Conservation (phyloP, 2,329 filamentous ascomycete species). For the Plectosphaerella plurivora region DNA sequence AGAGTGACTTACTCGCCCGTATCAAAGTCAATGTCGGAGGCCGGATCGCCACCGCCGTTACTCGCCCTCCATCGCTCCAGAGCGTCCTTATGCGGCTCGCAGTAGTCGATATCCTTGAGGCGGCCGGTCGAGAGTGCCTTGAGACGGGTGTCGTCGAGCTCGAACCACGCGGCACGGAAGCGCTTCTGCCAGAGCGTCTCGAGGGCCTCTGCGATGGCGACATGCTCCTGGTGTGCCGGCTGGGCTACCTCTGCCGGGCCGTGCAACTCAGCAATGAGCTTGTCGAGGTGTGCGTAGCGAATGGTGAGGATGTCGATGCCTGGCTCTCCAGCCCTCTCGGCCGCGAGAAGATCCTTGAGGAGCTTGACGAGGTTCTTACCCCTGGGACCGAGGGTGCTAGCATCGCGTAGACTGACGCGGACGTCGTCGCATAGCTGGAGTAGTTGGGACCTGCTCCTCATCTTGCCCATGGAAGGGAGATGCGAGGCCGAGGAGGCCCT, state of each 20-base stretch:
- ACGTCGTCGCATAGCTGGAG: constrained; percentile 38
- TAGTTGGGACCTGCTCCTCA: constrained; percentile 12
- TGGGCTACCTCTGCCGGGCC: constrained; percentile 21
- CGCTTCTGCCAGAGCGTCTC: constrained; percentile 37
- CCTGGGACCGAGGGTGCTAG: constrained; percentile 24
- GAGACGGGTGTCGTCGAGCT: constrained; percentile 39
- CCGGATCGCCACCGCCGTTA: constrained; percentile 16
- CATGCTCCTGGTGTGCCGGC: constrained; percentile 25
- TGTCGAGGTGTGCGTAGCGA: constrained; percentile 33
- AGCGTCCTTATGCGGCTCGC: constrained; percentile 20
- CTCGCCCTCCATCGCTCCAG: constrained; percentile 32
- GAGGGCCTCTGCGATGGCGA: constrained; percentile 30
- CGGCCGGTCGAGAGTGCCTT: constrained; percentile 28
- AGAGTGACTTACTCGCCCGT: constrained; percentile 41
- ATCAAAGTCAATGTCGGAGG: constrained; percentile 37
- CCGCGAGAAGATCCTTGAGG: constrained; percentile 30
- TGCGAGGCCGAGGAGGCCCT: not conserved
- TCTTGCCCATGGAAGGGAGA: constrained; percentile 1
- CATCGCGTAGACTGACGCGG: constrained; percentile 26
- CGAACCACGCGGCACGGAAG: constrained; percentile 39
- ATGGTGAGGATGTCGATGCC: constrained; percentile 34
- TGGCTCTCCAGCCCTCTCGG: constrained; percentile 28
- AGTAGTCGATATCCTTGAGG: constrained; percentile 36
- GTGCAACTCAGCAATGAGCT: constrained; percentile 35
- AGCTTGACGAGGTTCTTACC: constrained; percentile 32